Conservation (phyloP, 768 basidiomycete species). For the Boletellus sp. region DNA sequence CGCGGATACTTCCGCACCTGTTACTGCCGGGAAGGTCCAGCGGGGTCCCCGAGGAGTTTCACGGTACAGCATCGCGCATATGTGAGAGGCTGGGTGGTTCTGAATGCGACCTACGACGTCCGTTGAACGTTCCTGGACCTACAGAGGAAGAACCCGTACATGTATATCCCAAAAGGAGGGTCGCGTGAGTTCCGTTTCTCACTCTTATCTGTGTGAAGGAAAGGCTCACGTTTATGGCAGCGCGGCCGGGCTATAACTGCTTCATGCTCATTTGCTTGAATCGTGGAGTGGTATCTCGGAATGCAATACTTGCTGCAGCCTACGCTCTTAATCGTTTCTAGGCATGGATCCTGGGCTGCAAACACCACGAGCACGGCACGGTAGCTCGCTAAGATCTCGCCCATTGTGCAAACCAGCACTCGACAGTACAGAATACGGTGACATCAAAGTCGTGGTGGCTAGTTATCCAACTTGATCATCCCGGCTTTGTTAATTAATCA, state of each 20-base stretch:
- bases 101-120: conserved; percentile 18
- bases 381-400: too few relatives aligned
- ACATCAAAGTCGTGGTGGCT: background rate
- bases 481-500: conserved; percentile 2
- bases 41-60: conserved; percentile 32
- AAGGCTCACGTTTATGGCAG: conserved; percentile 9
- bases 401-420: background rate
- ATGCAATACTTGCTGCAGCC: conserved; percentile 4
- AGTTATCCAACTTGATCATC: background rate
- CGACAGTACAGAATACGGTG: background rate
- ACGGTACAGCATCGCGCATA: conserved; percentile 21
- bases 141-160: conserved; percentile 6
- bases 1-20: conserved; percentile 33
- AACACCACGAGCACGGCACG: background rate
- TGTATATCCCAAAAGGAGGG: conserved; percentile 14
- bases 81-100: conserved; percentile 32
- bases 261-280: conserved; percentile 1
- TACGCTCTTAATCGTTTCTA: conserved; percentile 11
- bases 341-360: background rate
- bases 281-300: conserved; percentile 5
- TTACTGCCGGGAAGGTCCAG: conserved; percentile 25
- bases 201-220: background rate
- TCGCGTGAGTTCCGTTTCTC: conserved; percentile 19
- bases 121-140: background rate
- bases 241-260: conserved; percentile 13